phyloP scores from a whole-genome alignment of 164 flowering plant genomes.

The Aristolochia fimbriata region DNA sequence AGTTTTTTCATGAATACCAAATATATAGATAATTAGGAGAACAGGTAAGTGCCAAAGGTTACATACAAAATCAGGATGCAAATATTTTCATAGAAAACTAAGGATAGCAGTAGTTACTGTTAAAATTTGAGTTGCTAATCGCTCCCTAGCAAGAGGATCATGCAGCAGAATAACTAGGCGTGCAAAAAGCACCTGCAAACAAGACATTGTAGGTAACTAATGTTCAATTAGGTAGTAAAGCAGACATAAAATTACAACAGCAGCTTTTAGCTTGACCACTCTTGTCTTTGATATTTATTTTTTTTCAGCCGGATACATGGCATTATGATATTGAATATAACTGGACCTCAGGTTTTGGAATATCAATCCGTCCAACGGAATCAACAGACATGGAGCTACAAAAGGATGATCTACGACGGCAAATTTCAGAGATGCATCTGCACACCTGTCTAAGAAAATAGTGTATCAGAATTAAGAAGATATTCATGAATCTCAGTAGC shows the following conservation, averaged over 20 bases:
- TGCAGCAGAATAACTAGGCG: slow-evolving; percentile 89
- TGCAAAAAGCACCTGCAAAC: slow-evolving; percentile 72
- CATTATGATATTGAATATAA: neutral
- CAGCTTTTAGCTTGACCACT: neutral
- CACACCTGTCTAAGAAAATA: slow-evolving; percentile 49
- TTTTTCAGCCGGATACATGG: too few species aligned
- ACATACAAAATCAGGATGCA: too few species aligned
- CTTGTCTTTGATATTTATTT: neutral
- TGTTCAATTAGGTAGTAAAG: too few species aligned
- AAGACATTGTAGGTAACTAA: too few species aligned
- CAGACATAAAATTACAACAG: neutral
- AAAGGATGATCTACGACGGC: slow-evolving; percentile 49
- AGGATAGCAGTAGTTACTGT: slow-evolving; percentile 28
- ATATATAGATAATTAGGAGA: too few species aligned
- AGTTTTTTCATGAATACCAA: too few species aligned
- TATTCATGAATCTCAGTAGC: too few species aligned
- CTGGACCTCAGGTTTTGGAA: slow-evolving; percentile 81
- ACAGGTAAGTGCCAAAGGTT: too few species aligned
- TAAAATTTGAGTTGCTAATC: slow-evolving; percentile 74
- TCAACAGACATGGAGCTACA: slow-evolving; percentile 44
- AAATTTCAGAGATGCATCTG: slow-evolving; percentile 89
- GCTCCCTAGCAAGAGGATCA: slow-evolving; percentile 84
- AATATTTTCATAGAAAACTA: neutral
- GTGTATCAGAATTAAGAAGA: too few species aligned
- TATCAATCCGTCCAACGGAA: slow-evolving; percentile 58